These are phyloP conservation scores for Aspergillus incahuasiensis DNA, from an alignment of 495 filamentous ascomycete genomes.

Conservation along the genomic window DNA sequence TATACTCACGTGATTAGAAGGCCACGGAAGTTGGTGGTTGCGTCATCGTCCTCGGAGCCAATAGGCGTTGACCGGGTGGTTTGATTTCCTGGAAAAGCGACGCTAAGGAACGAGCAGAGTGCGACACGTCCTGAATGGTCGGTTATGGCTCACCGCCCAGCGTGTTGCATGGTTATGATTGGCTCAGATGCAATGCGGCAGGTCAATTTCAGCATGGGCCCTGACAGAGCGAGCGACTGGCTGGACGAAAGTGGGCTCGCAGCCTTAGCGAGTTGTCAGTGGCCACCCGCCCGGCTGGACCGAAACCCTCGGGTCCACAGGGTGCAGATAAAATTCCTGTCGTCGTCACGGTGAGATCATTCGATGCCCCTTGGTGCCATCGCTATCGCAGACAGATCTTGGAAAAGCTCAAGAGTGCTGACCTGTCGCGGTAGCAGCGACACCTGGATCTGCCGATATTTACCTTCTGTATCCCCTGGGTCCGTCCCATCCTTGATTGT, in stretches of 20 bases:
- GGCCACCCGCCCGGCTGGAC: slow-evolving; percentile 18
- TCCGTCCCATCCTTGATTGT: slow-evolving; percentile 1
- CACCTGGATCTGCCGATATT: slow-evolving; percentile 2
- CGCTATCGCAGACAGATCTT: slow-evolving; percentile 1
- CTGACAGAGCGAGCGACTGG: slow-evolving; percentile 26
- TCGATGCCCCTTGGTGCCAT: background rate
- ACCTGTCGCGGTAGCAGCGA: background rate
- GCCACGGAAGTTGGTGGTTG: slow-evolving; percentile 16
- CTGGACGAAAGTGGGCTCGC: slow-evolving; percentile 12
- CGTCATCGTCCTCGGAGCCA: slow-evolving; percentile 20
- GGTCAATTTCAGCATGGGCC: slow-evolving; percentile 9
- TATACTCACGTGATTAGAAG: slow-evolving; percentile 19
- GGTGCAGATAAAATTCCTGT: slow-evolving; percentile 26
- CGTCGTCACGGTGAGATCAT: slow-evolving; percentile 40
- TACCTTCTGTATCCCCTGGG: background rate
- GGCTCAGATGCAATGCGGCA: background rate
- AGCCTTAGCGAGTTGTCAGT: slow-evolving; percentile 20
- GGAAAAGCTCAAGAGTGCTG: background rate
- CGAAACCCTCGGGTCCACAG: slow-evolving; percentile 10
- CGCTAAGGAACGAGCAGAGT: slow-evolving; percentile 8
- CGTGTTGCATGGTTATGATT: slow-evolving; percentile 6
- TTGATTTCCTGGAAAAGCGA: slow-evolving; percentile 13
- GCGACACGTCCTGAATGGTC: background rate
- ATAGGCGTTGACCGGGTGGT: slow-evolving; percentile 13
- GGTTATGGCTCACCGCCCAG: slow-evolving; percentile 12